Conservation (phyloP, 139 green algal genomes). For the Micractinium conductrix region DNA sequence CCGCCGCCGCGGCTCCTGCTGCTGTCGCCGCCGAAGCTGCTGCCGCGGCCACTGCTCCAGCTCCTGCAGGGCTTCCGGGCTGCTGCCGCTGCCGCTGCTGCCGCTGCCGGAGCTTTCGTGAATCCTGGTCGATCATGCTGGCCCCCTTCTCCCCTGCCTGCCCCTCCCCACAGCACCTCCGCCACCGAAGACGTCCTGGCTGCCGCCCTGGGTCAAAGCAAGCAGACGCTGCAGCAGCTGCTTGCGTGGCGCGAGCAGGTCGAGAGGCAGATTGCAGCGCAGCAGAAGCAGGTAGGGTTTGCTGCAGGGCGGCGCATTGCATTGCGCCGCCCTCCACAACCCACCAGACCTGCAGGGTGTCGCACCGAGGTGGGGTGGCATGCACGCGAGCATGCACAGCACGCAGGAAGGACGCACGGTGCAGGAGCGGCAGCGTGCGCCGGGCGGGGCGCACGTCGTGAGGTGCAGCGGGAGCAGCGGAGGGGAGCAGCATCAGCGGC, state of each 20-base stretch:
- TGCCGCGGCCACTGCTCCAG: neutral
- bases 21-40: neutral
- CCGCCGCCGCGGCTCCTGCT: neutral
- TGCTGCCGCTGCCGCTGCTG: neutral
- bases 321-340: neutral
- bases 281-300: constrained; percentile 34
- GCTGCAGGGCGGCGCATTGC: neutral
- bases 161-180: neutral
- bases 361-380: neutral
- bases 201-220: constrained; percentile 16
- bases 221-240: constrained; percentile 30
- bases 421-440: too few relatives aligned
- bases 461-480: neutral
- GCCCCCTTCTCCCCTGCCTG: neutral
- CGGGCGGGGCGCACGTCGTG: neutral
- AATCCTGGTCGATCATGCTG: too few relatives aligned
- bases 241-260: constrained; percentile 26
- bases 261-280: constrained; percentile 18
- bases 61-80: neutral
- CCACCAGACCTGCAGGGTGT: neutral
- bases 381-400: neutral
- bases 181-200: constrained; percentile 37
- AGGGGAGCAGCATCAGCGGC: too few relatives aligned
- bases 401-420: neutral
- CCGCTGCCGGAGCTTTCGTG: too few relatives aligned